Percentiles rank a stretch among this genome's conserved stretches.
These are phyloP conservation scores for Crucibulum laeve DNA, from an alignment of 768 basidiomycete genomes.

Conservation along the genomic window DNA sequence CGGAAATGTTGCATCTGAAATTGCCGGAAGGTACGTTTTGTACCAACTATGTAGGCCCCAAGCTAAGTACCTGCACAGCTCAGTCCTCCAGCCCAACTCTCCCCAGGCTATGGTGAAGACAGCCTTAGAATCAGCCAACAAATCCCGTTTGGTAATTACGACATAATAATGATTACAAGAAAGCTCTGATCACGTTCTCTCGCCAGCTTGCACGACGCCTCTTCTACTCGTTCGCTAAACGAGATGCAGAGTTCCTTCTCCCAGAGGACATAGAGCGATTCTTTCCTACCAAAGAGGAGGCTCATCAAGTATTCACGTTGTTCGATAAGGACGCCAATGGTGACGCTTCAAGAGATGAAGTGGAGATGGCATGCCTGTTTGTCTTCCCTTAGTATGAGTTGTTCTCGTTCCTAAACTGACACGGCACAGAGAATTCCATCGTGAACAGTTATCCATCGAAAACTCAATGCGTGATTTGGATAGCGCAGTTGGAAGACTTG, in stretches of 20 bases:
- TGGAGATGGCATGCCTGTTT: slow-evolving; percentile 72
- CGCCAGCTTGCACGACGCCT: slow-evolving; percentile 74
- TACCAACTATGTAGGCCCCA: background rate
- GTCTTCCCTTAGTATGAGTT: slow-evolving; percentile 12
- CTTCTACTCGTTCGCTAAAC: slow-evolving; percentile 78
- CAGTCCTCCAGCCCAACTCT: slow-evolving; percentile 86
- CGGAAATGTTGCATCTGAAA: slow-evolving; percentile 54
- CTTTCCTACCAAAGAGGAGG: slow-evolving; percentile 66
- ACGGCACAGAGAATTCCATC: slow-evolving; percentile 62
- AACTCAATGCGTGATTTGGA: slow-evolving; percentile 88
- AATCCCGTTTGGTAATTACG: slow-evolving; percentile 55
- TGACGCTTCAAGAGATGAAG: slow-evolving; percentile 65
- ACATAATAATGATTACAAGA: background rate
- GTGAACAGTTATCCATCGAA: slow-evolving; percentile 80
- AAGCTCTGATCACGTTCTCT: background rate
- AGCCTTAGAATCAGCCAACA: slow-evolving; percentile 76
- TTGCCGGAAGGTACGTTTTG: slow-evolving; percentile 39
- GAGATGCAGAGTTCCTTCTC: slow-evolving; percentile 52
- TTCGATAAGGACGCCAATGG: slow-evolving; percentile 75
- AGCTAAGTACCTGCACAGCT: slow-evolving; percentile 27
- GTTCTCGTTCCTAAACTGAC: background rate
- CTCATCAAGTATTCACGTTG: slow-evolving; percentile 59
- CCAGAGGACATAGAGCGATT: slow-evolving; percentile 67
- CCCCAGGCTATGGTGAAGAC: slow-evolving; percentile 77
- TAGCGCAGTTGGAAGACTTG: slow-evolving; percentile 81